phyloP scores from a whole-genome alignment of 2,329 filamentous ascomycete genomes.

The Hypocreales sp. region DNA sequence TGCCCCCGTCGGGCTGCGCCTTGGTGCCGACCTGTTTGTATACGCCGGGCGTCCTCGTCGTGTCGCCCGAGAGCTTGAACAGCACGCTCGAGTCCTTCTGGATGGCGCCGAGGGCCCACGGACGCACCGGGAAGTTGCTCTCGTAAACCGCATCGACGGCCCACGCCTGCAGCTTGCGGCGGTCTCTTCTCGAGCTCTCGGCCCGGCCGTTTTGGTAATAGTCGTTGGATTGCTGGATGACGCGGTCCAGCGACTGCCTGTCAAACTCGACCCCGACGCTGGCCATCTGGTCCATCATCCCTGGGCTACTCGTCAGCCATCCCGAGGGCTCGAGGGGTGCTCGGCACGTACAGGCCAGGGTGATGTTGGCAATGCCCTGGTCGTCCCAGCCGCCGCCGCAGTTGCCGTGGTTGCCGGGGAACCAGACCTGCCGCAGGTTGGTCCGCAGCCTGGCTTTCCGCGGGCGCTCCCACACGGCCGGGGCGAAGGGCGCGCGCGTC shows the following conservation, averaged over 20 bases:
- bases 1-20: constrained; percentile 17
- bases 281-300: constrained; percentile 41
- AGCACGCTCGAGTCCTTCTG: constrained; percentile 20
- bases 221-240: constrained; percentile 18
- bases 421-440: constrained; percentile 42
- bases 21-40: constrained; percentile 28
- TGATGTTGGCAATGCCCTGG: constrained; percentile 25
- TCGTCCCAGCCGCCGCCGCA: constrained; percentile 52
- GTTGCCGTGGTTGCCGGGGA: constrained; percentile 56
- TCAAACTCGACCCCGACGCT: constrained; percentile 36
- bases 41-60: constrained; percentile 28
- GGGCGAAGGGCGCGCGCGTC: constrained; percentile 35
- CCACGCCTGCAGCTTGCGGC: constrained; percentile 16
- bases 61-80: constrained; percentile 27
- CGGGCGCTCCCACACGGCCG: constrained; percentile 36
- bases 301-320: no score
- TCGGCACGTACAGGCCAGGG: constrained; percentile 20
- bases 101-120: constrained; percentile 32
- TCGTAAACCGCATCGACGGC: constrained; percentile 31
- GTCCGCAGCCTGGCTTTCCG: constrained; percentile 20
- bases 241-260: constrained; percentile 21
- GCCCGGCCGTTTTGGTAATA: constrained; percentile 14
- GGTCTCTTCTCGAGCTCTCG: constrained; percentile 5
- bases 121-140: constrained; percentile 29
- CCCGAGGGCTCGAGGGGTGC: neutral